Percentiles rank a stretch among this genome's conserved stretches.
These are phyloP conservation scores for Podila horticola DNA, from an alignment of 192 early-diverging fungal species.

Conservation along the genomic window DNA sequence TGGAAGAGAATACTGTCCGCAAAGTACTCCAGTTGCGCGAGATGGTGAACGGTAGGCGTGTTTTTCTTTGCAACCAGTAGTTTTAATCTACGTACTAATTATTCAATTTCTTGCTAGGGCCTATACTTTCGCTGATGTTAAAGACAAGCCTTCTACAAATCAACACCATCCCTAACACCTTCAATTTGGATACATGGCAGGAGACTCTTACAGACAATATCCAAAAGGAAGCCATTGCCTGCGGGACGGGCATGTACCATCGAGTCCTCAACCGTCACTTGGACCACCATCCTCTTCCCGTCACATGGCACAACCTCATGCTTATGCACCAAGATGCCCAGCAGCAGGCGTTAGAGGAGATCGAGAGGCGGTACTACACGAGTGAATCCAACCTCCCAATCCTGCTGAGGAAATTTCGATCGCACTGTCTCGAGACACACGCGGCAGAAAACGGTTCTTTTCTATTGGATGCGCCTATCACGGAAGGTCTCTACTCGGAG, in stretches of 20 bases:
- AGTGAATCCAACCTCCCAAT: neutral
- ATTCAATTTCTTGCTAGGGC: neutral
- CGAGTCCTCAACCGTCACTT: slow-evolving; percentile 27
- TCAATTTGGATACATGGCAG: neutral
- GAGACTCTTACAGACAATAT: neutral
- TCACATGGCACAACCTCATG: slow-evolving; percentile 30
- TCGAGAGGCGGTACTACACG: slow-evolving; percentile 9
- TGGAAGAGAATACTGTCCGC: too few relatives aligned
- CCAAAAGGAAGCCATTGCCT: neutral
- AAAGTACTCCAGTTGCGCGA: too few relatives aligned
- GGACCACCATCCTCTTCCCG: slow-evolving; percentile 21
- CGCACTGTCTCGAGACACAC: slow-evolving; percentile 9
- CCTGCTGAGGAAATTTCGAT: slow-evolving; percentile 6
- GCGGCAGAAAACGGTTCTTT: neutral
- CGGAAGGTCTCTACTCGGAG: slow-evolving; percentile 28
- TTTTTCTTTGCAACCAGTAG: too few relatives aligned
- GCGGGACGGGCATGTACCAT: slow-evolving; percentile 14
- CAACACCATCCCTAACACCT: neutral
- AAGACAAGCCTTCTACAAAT: neutral
- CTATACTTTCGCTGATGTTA: neutral
- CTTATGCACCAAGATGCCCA: slow-evolving; percentile 33
- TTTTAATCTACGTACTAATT: too few relatives aligned
- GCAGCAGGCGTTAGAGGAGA: slow-evolving; percentile 20
- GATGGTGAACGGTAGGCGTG: too few relatives aligned
- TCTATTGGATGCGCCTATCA: neutral